A percentile compares a stretch with the other conserved stretches of the same genome.
Conservation (phyloP, 1,284 basidiomycete genomes). For the Melampsora americana region DNA sequence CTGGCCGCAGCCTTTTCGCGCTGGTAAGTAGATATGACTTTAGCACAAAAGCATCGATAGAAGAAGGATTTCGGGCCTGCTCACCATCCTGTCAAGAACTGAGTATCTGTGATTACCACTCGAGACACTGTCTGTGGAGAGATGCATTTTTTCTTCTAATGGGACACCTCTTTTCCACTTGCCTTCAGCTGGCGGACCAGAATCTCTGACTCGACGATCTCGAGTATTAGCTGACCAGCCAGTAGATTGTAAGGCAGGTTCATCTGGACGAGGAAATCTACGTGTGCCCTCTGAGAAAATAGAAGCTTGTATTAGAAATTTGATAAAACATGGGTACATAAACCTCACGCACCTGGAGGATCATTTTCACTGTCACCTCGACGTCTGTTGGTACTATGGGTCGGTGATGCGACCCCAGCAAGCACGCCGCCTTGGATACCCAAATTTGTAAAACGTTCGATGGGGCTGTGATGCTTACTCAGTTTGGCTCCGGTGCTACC, state of each 20-base stretch:
- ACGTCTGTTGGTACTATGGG: slow-evolving; percentile 19
- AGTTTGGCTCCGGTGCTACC: slow-evolving; percentile 29
- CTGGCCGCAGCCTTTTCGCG: slow-evolving; percentile 36
- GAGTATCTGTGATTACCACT: slow-evolving; percentile 29
- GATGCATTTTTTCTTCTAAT: slow-evolving; percentile 28
- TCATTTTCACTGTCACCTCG: slow-evolving; percentile 27
- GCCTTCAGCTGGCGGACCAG: slow-evolving; percentile 20
- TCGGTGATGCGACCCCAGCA: slow-evolving; percentile 27
- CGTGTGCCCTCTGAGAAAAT: slow-evolving; percentile 7
- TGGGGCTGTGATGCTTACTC: slow-evolving; percentile 29
- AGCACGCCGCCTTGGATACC: slow-evolving; percentile 42
- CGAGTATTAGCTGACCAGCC: slow-evolving; percentile 21
- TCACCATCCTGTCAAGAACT: slow-evolving; percentile 40
- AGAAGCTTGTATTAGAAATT: not conserved
- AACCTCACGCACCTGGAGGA: slow-evolving; percentile 10
- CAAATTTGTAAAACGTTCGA: slow-evolving; percentile 34
- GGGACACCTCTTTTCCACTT: slow-evolving; percentile 41
- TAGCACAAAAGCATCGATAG: not conserved
- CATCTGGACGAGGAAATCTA: slow-evolving; percentile 24
- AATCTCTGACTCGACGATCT: slow-evolving; percentile 31
- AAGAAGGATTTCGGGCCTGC: not conserved
- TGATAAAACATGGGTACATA: not conserved
- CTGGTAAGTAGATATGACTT: not conserved
- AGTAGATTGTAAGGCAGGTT: slow-evolving; percentile 2
- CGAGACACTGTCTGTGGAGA: slow-evolving; percentile 10